Evolutionary conservation across 225 moss, liverwort and hornwort species (phyloP).

Genomic region (Pseudisothecium myosuroides): DNA sequence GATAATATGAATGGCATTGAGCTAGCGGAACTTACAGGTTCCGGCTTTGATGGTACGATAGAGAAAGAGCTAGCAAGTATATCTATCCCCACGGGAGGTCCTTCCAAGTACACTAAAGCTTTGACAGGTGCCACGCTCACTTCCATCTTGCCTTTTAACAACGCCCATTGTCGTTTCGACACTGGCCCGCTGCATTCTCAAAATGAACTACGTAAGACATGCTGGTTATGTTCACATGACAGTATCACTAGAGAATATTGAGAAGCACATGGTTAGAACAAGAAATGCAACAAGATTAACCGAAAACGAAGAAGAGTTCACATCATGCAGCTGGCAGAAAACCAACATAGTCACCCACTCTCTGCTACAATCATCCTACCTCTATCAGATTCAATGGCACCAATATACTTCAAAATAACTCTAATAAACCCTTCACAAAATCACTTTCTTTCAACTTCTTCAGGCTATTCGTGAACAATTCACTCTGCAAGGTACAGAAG

Average conservation of each 20-base stretch:
- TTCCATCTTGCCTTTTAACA: slow-evolving; percentile 37
- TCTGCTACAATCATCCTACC: background rate
- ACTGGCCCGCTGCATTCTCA: slow-evolving; percentile 25
- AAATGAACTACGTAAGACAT: background rate
- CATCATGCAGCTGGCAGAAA: background rate
- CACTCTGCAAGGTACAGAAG: background rate
- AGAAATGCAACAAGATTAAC: background rate
- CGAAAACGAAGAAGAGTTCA: background rate
- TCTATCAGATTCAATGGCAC: background rate
- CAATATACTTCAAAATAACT: background rate
- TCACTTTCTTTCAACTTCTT: background rate
- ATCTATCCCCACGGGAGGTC: slow-evolving; percentile 34
- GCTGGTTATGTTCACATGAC: background rate
- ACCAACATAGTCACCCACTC: background rate
- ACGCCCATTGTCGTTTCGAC: slow-evolving; percentile 27
- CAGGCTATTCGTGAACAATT: background rate
- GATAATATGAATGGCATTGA: background rate
- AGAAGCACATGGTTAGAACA: background rate
- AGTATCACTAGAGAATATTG: background rate
- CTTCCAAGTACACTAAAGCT: slow-evolving; percentile 47
- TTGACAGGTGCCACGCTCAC: slow-evolving; percentile 15
- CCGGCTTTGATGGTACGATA: slow-evolving; percentile 13
- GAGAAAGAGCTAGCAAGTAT: slow-evolving; percentile 44
- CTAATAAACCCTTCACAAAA: background rate
- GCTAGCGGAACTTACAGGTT: slow-evolving; percentile 7